These are phyloP conservation scores for Colletotrichum lentis DNA, from an alignment of 2,329 filamentous ascomycete species.

Conservation along the genomic window DNA sequence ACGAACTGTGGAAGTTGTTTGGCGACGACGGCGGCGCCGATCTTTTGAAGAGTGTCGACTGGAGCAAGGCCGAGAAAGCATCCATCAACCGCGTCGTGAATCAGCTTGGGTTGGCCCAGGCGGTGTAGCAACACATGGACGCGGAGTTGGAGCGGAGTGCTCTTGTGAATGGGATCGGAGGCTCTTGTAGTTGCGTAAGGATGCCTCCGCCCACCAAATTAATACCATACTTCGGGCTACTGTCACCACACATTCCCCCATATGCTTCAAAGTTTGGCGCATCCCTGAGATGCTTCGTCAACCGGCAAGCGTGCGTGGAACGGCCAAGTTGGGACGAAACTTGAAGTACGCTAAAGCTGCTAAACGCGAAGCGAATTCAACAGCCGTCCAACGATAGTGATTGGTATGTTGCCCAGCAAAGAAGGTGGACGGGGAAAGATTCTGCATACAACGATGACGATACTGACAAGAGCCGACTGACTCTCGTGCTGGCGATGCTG, in stretches of 20 bases:
- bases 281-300: neutral
- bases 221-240: neutral
- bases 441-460: neutral
- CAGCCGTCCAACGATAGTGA: neutral
- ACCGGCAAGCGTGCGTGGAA: neutral
- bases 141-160: neutral
- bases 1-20: slow-evolving; percentile 65
- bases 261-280: neutral
- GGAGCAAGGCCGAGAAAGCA: slow-evolving; percentile 61
- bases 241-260: neutral
- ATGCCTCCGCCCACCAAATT: neutral
- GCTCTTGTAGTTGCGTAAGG: neutral
- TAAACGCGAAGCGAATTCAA: too few species aligned
- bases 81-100: slow-evolving; percentile 54
- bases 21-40: slow-evolving; percentile 43
- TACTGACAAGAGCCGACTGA: neutral
- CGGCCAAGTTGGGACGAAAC: neutral
- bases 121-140: neutral
- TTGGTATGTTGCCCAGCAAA: neutral
- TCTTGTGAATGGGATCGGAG: neutral
- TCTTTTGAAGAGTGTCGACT: slow-evolving; percentile 63
- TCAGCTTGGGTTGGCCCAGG: slow-evolving; percentile 52
- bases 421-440: slow-evolving; percentile 14
- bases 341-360: neutral
- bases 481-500: neutral